Conservation (phyloP, 106 monocot genomes). For the Apostasia ramifera region DNA sequence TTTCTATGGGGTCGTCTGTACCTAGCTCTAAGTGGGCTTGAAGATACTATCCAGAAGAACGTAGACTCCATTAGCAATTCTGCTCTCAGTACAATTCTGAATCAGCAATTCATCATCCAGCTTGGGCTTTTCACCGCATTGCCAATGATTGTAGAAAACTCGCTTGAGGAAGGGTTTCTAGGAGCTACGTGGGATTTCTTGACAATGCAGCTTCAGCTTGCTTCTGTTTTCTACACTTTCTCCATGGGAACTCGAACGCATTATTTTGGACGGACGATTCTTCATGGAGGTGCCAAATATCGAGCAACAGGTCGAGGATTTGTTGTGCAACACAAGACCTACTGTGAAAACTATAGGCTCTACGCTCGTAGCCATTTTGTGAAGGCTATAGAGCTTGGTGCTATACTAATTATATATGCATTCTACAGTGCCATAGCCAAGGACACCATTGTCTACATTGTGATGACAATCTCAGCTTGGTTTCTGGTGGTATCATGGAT, state of each 20-base stretch:
- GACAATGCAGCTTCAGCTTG: slow-evolving; percentile 89
- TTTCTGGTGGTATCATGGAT: slow-evolving; percentile 93
- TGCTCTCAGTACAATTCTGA: slow-evolving; percentile 61
- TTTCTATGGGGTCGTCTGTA: slow-evolving; percentile 65
- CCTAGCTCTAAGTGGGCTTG: slow-evolving; percentile 52
- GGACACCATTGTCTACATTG: slow-evolving; percentile 74
- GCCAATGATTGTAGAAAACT: slow-evolving; percentile 65
- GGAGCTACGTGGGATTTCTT: slow-evolving; percentile 78
- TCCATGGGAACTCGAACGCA: slow-evolving; percentile 59
- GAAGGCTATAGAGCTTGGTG: slow-evolving; percentile 89
- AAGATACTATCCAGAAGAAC: slow-evolving; percentile 30
- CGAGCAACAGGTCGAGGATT: slow-evolving; percentile 90
- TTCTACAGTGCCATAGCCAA: slow-evolving; percentile 58
- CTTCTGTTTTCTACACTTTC: slow-evolving; percentile 83
- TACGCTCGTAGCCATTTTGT: slow-evolving; percentile 92
- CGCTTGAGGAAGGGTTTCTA: slow-evolving; percentile 67
- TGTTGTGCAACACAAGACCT: slow-evolving; percentile 92
- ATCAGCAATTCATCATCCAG: slow-evolving; percentile 67
- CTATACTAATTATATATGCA: slow-evolving; percentile 80
- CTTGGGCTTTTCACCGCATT: slow-evolving; percentile 58
- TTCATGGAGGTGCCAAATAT: slow-evolving; percentile 96
- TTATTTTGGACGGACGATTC: slow-evolving; percentile 63
- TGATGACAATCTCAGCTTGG: slow-evolving; percentile 84
- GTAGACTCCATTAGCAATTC: slow-evolving; percentile 33
- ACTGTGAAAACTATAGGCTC: slow-evolving; percentile 85